Percentiles rank a stretch among this genome's conserved stretches.
phyloP scores from a whole-genome alignment of 805 yeast species.

The Pichia phayaonensis region DNA sequence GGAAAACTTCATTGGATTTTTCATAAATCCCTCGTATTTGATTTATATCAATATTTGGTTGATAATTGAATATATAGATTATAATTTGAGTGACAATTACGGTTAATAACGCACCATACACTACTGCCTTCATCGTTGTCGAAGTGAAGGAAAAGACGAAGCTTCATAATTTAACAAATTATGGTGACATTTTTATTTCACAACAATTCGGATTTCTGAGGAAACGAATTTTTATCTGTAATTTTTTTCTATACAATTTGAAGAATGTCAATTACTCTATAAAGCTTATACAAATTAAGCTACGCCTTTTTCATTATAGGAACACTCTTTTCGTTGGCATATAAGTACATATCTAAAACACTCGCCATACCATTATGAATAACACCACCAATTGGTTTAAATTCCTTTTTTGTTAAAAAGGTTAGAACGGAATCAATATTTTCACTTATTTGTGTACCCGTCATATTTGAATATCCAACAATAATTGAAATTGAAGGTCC shows the following conservation, averaged over 20 bases:
- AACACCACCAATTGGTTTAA: constrained; percentile 53
- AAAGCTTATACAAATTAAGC: neutral
- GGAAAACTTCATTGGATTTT: constrained; percentile 7
- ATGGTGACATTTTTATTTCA: neutral
- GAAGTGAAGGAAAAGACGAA: neutral
- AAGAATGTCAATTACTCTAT: no score
- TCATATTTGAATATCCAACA: constrained; percentile 49
- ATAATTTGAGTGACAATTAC: neutral
- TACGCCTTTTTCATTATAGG: constrained; percentile 6
- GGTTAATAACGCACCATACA: neutral
- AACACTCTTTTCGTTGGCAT: constrained; percentile 27
- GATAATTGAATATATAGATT: neutral
- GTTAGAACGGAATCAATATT: constrained; percentile 46
- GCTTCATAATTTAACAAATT: no score
- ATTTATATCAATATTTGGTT: neutral
- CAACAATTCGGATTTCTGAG: neutral
- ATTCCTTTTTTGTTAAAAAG: constrained; percentile 38
- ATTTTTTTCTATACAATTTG: no score
- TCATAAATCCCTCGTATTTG: constrained; percentile 3
- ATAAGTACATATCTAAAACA: constrained; percentile 43
- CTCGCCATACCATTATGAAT: constrained; percentile 36
- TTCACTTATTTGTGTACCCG: constrained; percentile 34
- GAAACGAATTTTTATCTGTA: no score
- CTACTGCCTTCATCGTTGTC: neutral
- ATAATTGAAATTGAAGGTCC: constrained; percentile 56